phyloP scores from a whole-genome alignment of 2,329 filamentous ascomycete species.

The Aspergillus proliferans region DNA sequence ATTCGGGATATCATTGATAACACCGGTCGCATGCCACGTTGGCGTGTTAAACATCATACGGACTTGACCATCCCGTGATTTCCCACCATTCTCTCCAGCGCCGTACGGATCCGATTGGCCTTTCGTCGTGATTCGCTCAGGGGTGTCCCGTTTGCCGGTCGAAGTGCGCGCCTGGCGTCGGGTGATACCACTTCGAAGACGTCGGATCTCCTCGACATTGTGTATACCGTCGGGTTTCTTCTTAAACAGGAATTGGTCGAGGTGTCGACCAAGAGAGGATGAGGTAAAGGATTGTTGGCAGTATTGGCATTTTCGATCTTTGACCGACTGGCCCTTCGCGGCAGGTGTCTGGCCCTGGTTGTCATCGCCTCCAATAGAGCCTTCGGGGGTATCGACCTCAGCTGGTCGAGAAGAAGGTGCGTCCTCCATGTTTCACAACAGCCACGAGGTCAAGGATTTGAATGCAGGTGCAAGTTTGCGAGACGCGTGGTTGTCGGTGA shows the following conservation, averaged over 20 bases:
- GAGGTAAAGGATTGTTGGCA: constrained; percentile 88
- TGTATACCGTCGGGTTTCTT: constrained; percentile 93
- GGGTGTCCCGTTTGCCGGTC: constrained; percentile 53
- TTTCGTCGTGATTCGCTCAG: constrained; percentile 52
- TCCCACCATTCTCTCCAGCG: constrained; percentile 30
- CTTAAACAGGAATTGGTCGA: constrained; percentile 88
- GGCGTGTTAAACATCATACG: constrained; percentile 54
- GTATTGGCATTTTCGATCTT: constrained; percentile 84
- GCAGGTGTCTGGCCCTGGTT: constrained; percentile 20
- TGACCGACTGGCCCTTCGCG: constrained; percentile 49
- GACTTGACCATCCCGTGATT: constrained; percentile 30
- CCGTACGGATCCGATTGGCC: constrained; percentile 26
- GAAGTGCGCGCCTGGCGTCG: constrained; percentile 71
- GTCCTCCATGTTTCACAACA: constrained; percentile 20
- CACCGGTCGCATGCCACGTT: constrained; percentile 70
- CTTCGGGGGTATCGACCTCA: constrained; percentile 34
- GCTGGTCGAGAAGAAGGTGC: constrained; percentile 20
- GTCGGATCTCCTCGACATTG: constrained; percentile 80
- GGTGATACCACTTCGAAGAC: constrained; percentile 77
- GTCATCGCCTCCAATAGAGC: constrained; percentile 34
- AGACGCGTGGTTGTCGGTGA: neutral
- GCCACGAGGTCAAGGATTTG: neutral
- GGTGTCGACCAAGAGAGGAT: constrained; percentile 83
- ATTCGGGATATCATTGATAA: constrained; percentile 66
- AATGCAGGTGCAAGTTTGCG: neutral